Percentiles rank a stretch among this genome's conserved stretches.
These are phyloP conservation scores for Ceratocystis papillata DNA, from an alignment of 2,329 filamentous ascomycete species.

Conservation along the genomic window DNA sequence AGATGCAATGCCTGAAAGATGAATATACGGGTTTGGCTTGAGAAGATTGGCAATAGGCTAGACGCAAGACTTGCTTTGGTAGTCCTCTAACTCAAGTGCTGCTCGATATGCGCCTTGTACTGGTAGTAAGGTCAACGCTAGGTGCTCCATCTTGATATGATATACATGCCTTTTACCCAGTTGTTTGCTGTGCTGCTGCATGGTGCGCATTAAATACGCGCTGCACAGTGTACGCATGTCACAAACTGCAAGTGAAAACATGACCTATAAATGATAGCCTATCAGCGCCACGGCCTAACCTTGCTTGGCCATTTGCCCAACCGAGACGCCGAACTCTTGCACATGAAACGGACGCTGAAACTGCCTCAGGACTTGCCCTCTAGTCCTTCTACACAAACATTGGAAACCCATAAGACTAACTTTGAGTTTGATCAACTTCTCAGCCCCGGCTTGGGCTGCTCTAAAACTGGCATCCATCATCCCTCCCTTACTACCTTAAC, in stretches of 20 bases:
- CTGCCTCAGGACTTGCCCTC: not conserved
- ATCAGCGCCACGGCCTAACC: not conserved
- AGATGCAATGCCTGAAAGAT: not conserved
- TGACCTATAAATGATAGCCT: not conserved
- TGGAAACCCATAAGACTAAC: not conserved
- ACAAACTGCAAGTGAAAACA: not conserved
- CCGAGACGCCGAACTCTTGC: not conserved
- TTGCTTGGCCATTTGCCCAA: not conserved
- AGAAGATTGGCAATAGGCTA: not conserved
- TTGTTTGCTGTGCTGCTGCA: not conserved
- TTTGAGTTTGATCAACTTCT: not conserved
- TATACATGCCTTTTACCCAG: not conserved
- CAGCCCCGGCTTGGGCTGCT: not conserved
- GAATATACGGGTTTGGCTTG: not conserved
- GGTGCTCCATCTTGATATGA: not conserved
- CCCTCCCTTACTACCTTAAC: not conserved
- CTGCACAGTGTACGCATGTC: not conserved
- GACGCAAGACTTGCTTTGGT: not conserved
- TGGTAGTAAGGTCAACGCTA: not conserved
- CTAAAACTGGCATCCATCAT: not conserved
- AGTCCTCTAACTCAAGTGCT: not conserved
- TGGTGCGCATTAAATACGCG: not conserved
- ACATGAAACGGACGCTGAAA: not conserved
- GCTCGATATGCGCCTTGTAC: not conserved
- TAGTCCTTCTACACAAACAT: not conserved